phyloP scores from a whole-genome alignment of 768 basidiomycete species.

The Serendipita indica region DNA sequence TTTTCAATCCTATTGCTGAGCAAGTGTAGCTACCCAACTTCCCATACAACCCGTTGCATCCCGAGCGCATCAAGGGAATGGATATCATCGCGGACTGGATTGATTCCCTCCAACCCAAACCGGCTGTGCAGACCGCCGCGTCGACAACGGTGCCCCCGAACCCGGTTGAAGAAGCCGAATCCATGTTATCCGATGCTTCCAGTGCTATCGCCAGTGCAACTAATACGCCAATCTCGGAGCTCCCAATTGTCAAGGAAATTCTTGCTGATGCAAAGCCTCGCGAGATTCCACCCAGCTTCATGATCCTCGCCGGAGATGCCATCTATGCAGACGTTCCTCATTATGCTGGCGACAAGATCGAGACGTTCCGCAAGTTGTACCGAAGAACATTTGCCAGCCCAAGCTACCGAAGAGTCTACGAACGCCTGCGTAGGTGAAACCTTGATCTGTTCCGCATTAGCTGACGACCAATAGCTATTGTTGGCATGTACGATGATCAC shows the following conservation, averaged over 20 bases:
- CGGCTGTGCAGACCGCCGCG: constrained; percentile 5
- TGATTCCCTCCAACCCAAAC: constrained; percentile 8
- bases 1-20: background rate
- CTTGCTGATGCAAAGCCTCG: constrained; percentile 11
- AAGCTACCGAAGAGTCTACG: constrained; percentile 53
- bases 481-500: constrained; percentile 62
- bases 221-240: background rate
- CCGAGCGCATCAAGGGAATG: constrained; percentile 43
- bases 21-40: constrained; percentile 41
- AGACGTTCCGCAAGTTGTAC: constrained; percentile 51
- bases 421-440: constrained; percentile 43
- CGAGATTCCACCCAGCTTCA: constrained; percentile 33
- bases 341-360: constrained; percentile 40
- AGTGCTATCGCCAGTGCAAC: background rate
- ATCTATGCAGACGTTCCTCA: constrained; percentile 61
- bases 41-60: constrained; percentile 46
- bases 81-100: constrained; percentile 41
- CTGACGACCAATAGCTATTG: constrained; percentile 32
- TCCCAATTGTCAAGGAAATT: constrained; percentile 12
- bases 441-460: constrained; percentile 14
- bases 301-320: constrained; percentile 60
- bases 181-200: background rate
- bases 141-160: background rate
- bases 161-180: background rate
- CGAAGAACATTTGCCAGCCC: constrained; percentile 49